These are phyloP conservation scores for Ogataea nakhonphanomensis DNA, from an alignment of 805 yeast genomes.

Conservation along the genomic window DNA sequence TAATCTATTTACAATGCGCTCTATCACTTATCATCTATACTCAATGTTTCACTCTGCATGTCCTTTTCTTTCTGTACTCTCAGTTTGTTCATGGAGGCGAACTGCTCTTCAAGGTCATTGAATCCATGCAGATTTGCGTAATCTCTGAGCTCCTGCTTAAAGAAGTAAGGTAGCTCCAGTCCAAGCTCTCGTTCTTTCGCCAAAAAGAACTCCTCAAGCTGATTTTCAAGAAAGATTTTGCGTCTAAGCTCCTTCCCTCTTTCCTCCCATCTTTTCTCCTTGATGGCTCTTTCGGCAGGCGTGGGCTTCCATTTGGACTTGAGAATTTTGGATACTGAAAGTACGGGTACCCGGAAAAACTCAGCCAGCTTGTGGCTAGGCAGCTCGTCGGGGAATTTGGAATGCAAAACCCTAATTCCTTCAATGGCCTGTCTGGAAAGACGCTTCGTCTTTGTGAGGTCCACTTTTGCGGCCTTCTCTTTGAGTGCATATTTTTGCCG, in stretches of 20 bases:
- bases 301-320: conserved; percentile 74
- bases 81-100: conserved; percentile 23
- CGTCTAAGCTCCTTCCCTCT: conserved; percentile 39
- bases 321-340: conserved; percentile 75
- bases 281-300: conserved; percentile 45
- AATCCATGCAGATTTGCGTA: conserved; percentile 25
- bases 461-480: conserved; percentile 54
- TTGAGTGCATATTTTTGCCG: conserved; percentile 61
- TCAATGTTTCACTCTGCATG: neutral
- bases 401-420: conserved; percentile 54
- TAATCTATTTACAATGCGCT: conserved; percentile 5
- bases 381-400: conserved; percentile 53
- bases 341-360: conserved; percentile 71
- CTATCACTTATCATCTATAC: neutral
- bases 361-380: conserved; percentile 57
- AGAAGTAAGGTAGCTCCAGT: conserved; percentile 30
- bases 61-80: conserved; percentile 15
- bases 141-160: conserved; percentile 25
- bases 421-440: conserved; percentile 69
- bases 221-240: conserved; percentile 22
- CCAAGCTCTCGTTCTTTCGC: conserved; percentile 28
- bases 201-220: conserved; percentile 27
- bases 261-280: conserved; percentile 50
- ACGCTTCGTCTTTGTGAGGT: conserved; percentile 67
- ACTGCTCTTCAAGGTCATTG: conserved; percentile 21